A percentile compares a stretch with the other conserved stretches of the same genome.
phyloP scores from a whole-genome alignment of 352 stramenopile species.

The Globisporangium acanthophoron region DNA sequence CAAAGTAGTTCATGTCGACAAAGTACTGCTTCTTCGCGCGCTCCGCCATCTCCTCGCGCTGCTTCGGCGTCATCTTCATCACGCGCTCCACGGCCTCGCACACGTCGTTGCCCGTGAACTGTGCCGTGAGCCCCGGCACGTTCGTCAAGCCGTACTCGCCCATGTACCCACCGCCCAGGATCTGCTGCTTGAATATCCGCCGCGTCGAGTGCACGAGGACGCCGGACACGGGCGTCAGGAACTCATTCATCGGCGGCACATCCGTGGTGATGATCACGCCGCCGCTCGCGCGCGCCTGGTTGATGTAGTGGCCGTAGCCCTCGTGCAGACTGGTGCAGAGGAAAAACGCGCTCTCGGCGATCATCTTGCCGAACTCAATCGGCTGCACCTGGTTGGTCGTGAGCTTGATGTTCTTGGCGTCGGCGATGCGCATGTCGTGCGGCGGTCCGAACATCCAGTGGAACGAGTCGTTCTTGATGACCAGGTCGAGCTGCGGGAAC shows the following conservation, averaged over 20 bases:
- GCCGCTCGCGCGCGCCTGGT: conserved; percentile 42
- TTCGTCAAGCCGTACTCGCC: conserved; percentile 42
- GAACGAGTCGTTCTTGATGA: conserved; percentile 22
- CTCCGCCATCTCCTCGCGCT: conserved; percentile 36
- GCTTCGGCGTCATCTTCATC: conserved; percentile 32
- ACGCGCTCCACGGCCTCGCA: conserved; percentile 52
- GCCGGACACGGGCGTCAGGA: conserved; percentile 31
- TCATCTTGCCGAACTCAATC: conserved; percentile 29
- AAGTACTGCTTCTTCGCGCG: conserved; percentile 50
- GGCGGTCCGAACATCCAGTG: conserved; percentile 21
- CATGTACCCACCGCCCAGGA: conserved; percentile 34
- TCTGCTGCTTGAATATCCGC: conserved; percentile 14
- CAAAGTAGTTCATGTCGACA: conserved; percentile 63
- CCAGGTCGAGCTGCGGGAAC: conserved; percentile 35
- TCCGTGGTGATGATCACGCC: conserved; percentile 50
- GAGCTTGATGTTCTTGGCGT: conserved; percentile 19
- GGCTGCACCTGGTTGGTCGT: conserved; percentile 25
- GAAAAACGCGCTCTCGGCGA: conserved; percentile 35
- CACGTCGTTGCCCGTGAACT: conserved; percentile 28
- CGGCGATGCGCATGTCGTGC: conserved; percentile 5
- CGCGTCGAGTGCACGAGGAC: conserved; percentile 19
- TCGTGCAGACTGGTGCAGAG: conserved; percentile 49
- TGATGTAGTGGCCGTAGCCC: conserved; percentile 64
- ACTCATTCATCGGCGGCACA: conserved; percentile 51
- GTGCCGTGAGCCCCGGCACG: conserved; percentile 36